phyloP scores from a whole-genome alignment of 768 basidiomycete genomes.

The Boletus speciosus region DNA sequence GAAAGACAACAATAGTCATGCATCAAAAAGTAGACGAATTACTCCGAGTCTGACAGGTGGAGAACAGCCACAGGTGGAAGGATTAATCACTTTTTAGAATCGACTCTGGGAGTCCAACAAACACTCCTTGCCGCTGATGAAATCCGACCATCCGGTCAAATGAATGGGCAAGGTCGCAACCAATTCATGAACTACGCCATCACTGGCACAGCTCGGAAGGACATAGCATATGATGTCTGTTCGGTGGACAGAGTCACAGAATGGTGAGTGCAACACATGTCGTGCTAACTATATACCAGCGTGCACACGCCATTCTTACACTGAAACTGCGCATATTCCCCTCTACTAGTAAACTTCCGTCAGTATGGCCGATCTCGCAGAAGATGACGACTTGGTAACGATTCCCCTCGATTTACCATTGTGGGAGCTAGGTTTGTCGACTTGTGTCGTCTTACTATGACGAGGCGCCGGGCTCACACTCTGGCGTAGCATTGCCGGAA shows the following conservation, averaged over 20 bases:
- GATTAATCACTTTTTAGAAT: background rate
- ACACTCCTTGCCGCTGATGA: background rate
- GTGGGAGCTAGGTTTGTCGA: background rate
- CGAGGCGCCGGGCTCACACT: background rate
- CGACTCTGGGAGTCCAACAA: background rate
- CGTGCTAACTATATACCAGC: slow-evolving; percentile 1
- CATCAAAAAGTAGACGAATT: background rate
- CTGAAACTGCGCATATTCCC: background rate
- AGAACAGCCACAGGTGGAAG: background rate
- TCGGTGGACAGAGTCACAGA: background rate
- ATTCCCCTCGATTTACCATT: background rate
- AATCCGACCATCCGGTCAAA: background rate
- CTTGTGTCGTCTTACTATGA: background rate
- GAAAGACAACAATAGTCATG: background rate
- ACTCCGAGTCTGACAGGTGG: too few relatives aligned
- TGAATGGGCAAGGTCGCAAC: too few relatives aligned
- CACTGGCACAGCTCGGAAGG: background rate
- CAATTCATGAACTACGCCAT: background rate
- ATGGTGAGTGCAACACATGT: background rate
- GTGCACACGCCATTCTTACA: background rate
- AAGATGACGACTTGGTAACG: background rate
- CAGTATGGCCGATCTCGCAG: background rate
- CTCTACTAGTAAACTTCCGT: background rate
- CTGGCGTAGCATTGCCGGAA: background rate
- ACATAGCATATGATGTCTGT: background rate